Evolutionary conservation across 176 grass and related monocot species (phyloP), one percentile per base, ranked within the genome.

Genomic region (Ensete glaucum): DNA sequence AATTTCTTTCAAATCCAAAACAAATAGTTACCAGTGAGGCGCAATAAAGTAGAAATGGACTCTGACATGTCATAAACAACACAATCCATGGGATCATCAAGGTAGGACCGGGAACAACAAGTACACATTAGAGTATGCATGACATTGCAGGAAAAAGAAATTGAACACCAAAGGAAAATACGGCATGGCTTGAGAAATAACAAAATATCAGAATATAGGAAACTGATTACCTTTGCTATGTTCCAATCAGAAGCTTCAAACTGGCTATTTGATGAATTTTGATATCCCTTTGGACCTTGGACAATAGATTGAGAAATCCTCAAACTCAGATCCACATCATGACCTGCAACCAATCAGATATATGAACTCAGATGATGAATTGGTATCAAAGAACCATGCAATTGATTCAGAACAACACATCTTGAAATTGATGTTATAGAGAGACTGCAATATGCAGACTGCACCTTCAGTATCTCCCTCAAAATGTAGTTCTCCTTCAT

Each of bases 241-340:
- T 7, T 15, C 1, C 34, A 14, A 50, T 49, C 2, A n/a, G 89
- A 89, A 64, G 81, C 80, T 85, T 83, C 82, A 23, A 83, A 69
- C 71, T 85, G 81, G 15, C 83, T 72, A 62, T 69, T 82, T 43
- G 72, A 25, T 57, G 80, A 54, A 76, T 63, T 80, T n/a, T 71
- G 72, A 72, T 85, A 82, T 20, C 62, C 80, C 58, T 87, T 88
- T 27, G 79, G 70, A 23, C 82, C 87, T 1, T 56, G 77, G 23
- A 70, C 83, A 27, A 67, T 84, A 70, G 94, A 90, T 76, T 93
- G 94, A 53, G 90, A 93, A 82, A 97, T 97, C 23, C 94, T 87
- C 74, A 97, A 80, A 87, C 93, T 83, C 85, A 97, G 78, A 87
- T 97, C 94, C 80, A 97, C 67, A 29, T 58, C 64, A 73, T 91